Evolutionary conservation across 176 grass and related monocot species (phyloP).

Genomic region (Zoysia japonica): DNA sequence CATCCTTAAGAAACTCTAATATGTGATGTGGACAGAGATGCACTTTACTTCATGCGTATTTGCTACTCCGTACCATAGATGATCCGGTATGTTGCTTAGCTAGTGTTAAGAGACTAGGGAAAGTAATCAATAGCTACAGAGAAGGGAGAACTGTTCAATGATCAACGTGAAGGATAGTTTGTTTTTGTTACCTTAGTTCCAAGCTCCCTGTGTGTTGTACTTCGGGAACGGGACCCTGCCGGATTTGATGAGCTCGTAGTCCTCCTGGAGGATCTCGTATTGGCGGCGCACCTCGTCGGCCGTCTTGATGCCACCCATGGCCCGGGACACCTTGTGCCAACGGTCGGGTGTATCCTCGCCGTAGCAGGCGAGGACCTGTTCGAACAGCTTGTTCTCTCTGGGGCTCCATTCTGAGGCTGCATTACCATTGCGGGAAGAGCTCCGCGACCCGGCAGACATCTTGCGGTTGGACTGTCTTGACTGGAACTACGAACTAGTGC

Average conservation of each 20-base stretch:
- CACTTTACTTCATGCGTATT: too few relatives aligned
- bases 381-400: constrained; percentile 85
- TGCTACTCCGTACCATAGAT: not conserved
- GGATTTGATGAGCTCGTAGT: constrained; percentile 54
- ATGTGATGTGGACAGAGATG: not conserved
- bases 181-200: constrained; percentile 38
- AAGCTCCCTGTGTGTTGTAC: constrained; percentile 56
- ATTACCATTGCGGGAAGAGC: constrained; percentile 37
- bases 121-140: not conserved
- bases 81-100: not conserved
- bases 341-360: constrained; percentile 77
- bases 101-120: not conserved
- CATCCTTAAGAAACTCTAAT: not conserved
- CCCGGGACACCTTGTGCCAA: constrained; percentile 79
- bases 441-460: constrained; percentile 56
- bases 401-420: constrained; percentile 51
- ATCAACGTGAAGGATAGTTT: not conserved
- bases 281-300: constrained; percentile 77
- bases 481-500: constrained; percentile 4
- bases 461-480: constrained; percentile 24
- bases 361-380: constrained; percentile 70
- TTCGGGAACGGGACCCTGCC: constrained; percentile 67
- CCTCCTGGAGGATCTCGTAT: constrained; percentile 64
- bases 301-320: constrained; percentile 72
- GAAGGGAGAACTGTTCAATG: not conserved